phyloP scores from a whole-genome alignment of 805 yeast genomes.

The Debaryomyces tyrocola region DNA sequence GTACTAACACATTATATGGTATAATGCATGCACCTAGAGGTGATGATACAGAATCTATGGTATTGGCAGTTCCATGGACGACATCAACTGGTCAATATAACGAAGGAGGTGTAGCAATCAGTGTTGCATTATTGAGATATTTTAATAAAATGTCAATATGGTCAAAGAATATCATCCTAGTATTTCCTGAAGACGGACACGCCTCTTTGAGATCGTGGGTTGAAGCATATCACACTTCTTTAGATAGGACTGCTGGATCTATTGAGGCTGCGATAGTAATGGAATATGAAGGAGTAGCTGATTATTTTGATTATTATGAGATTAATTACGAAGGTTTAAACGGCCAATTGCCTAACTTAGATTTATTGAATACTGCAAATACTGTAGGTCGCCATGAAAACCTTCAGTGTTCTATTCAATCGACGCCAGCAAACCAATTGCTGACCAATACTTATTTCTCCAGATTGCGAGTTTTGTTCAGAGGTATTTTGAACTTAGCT shows the following conservation, averaged over 20 bases:
- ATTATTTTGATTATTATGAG: constrained; percentile 73
- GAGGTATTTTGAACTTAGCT: constrained; percentile 70
- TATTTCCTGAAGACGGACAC: constrained; percentile 72
- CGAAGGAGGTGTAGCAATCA: constrained; percentile 76
- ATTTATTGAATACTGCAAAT: constrained; percentile 81
- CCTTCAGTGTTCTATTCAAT: constrained; percentile 66
- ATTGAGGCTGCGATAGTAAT: constrained; percentile 87
- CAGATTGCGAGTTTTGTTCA: constrained; percentile 57
- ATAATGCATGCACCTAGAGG: constrained; percentile 91
- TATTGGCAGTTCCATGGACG: constrained; percentile 83
- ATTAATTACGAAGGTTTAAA: constrained; percentile 83
- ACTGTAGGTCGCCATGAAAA: constrained; percentile 74
- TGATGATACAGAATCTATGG: constrained; percentile 94
- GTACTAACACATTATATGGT: constrained; percentile 62
- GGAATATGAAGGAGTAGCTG: constrained; percentile 70
- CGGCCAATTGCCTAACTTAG: constrained; percentile 95
- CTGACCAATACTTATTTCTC: constrained; percentile 48
- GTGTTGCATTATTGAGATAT: constrained; percentile 73
- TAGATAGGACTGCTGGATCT: constrained; percentile 89
- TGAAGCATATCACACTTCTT: constrained; percentile 81
- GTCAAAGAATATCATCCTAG: constrained; percentile 91
- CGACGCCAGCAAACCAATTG: constrained; percentile 47
- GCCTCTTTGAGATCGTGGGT: constrained; percentile 83
- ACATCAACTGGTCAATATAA: constrained; percentile 66
- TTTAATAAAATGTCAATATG: constrained; percentile 86